Base-by-base conservation (phyloP, 129 eudicot genomes). In the Flaveria ramosissima region DNA sequence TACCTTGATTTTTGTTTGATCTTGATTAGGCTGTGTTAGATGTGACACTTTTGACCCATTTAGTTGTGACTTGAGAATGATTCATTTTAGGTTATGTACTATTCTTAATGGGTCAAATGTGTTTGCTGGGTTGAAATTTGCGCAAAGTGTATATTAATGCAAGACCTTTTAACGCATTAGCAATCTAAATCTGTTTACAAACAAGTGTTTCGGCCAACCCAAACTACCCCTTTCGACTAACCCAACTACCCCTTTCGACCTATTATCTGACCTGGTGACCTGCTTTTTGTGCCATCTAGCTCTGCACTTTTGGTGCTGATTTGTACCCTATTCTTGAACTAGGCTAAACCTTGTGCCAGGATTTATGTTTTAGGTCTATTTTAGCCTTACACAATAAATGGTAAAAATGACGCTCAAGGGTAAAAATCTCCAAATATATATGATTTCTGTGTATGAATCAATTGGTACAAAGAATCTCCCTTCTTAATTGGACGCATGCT, bases 31-130 rank as follows among this genome's bases (percentile, higher is more conserved):
- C 43, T 74, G 45, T 63, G 69, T 15, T 63, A 27, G 45, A 6
- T 43, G 45, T 63, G 45, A 63, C 45, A 30, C 69, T 63, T 75
- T 75, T 64, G 62, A 61, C 3, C 69, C 27, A 9, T 66, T 63
- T 30, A 63, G 68, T 24, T 32, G 47, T 64, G 47, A n/a, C n/a
- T n/a, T n/a, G n/a, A n/a, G n/a, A 16, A 32, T 36, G 70, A 13
- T 15, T 36, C 47, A n/a, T 16, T 64, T 64, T 64, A 9, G 42
- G 47, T 36, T 36, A n/a, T 64, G 46, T 32, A 8, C 13, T 16
- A 3, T 41, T 9, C 23, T 7, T 66, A 36, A n/a, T 5, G 51
- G 63, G 66, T 68, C 73, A 68, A 64, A 68, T 68, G 59, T 20
- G 4, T 26, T 8, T 19, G 21, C 45, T 20, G n/a, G 69, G 45